These are phyloP conservation scores for Kazachstania africana DNA, from an alignment of 805 yeast species.

Conservation along the genomic window DNA sequence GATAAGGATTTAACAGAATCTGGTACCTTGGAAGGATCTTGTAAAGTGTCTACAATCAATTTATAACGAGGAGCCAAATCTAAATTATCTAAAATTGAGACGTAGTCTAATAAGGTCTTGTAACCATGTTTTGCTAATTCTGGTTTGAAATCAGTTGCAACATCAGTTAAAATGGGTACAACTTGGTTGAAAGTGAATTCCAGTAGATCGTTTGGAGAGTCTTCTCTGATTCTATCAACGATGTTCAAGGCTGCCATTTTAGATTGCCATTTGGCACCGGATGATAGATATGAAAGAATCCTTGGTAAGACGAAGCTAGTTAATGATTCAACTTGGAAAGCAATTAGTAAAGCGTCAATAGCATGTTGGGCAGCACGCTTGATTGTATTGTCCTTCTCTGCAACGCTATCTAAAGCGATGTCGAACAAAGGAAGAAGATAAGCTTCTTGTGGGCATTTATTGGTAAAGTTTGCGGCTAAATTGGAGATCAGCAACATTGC, in stretches of 20 bases:
- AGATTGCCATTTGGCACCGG: conserved; percentile 85
- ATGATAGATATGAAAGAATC: conserved; percentile 54
- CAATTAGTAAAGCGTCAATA: conserved; percentile 53
- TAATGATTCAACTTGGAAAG: conserved; percentile 67
- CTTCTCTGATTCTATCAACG: conserved; percentile 64
- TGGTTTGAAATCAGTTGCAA: conserved; percentile 92
- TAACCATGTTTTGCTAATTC: conserved; percentile 83
- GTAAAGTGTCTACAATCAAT: conserved; percentile 74
- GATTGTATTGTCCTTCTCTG: conserved; percentile 83
- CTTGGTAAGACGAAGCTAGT: conserved; percentile 57
- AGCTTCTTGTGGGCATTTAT: conserved; percentile 64
- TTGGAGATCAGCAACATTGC: conserved; percentile 49
- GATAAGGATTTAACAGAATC: conserved; percentile 80
- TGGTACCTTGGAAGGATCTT: conserved; percentile 81
- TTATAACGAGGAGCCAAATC: conserved; percentile 83
- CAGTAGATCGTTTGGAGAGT: conserved; percentile 73
- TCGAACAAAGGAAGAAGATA: conserved; percentile 54
- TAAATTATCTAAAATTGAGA: conserved; percentile 78
- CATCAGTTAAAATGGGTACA: conserved; percentile 77
- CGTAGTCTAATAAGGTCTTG: conserved; percentile 56
- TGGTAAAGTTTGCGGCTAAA: conserved; percentile 51
- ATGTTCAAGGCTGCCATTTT: conserved; percentile 69
- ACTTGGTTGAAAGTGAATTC: conserved; percentile 70
- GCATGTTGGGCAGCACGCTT: conserved; percentile 79
- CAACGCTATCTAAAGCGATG: conserved; percentile 54